These are phyloP conservation scores for Sistotremastrum niveocremeum DNA, from an alignment of 768 basidiomycete genomes.

Conservation along the genomic window DNA sequence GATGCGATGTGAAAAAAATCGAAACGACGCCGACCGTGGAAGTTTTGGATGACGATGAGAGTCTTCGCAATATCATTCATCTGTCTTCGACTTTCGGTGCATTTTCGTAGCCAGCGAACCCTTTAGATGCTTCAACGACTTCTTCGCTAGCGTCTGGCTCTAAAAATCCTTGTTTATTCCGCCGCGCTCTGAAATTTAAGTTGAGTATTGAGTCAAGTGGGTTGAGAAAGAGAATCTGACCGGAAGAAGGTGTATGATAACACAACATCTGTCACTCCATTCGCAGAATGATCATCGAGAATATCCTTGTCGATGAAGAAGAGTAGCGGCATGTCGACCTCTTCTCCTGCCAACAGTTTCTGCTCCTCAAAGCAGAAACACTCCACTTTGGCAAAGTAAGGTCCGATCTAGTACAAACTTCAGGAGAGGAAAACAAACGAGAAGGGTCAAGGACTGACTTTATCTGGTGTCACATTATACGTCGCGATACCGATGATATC, in stretches of 20 bases:
- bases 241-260: slow-evolving; percentile 97
- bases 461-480: slow-evolving; percentile 96
- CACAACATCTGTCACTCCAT: slow-evolving; percentile 80
- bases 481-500: slow-evolving; percentile 98
- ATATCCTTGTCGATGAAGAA: slow-evolving; percentile 99
- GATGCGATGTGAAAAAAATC: no score
- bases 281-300: slow-evolving; percentile 81
- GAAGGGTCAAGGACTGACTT: slow-evolving; percentile 37
- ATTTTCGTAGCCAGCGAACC: slow-evolving; percentile 53
- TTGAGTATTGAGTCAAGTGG: neutral
- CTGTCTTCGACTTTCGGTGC: slow-evolving; percentile 20
- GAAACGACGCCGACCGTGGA: no score
- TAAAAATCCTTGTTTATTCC: slow-evolving; percentile 73
- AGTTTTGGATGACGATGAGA: no score
- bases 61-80: no score
- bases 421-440: neutral
- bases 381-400: slow-evolving; percentile 98
- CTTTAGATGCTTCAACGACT: slow-evolving; percentile 66
- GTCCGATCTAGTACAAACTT: slow-evolving; percentile 58
- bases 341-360: slow-evolving; percentile 84
- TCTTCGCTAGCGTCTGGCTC: slow-evolving; percentile 84
- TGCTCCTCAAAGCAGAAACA: slow-evolving; percentile 99
- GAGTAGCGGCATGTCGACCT: slow-evolving; percentile 94
- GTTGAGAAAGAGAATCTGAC: slow-evolving; percentile 28
- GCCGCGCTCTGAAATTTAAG: slow-evolving; percentile 50